phyloP scores from a whole-genome alignment of 768 basidiomycete genomes.

The Calocera viscosa region DNA sequence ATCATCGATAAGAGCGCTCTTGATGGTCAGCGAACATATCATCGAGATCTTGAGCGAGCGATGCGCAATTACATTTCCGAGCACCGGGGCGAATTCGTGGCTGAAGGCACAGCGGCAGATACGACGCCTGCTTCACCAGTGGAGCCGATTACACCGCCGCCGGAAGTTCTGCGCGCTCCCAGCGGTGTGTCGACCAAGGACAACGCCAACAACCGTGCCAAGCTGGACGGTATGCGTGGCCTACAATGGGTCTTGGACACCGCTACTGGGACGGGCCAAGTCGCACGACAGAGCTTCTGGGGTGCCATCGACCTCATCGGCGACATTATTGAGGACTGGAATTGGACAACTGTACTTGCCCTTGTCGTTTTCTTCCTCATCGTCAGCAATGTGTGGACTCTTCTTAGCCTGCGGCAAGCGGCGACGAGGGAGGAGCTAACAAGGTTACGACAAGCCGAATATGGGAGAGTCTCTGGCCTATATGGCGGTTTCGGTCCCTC shows the following conservation, averaged over 20 bases:
- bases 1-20: slow-evolving; percentile 87
- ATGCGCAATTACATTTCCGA: slow-evolving; percentile 84
- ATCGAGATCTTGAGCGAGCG: slow-evolving; percentile 64
- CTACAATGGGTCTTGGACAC: slow-evolving; percentile 86
- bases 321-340: slow-evolving; percentile 30
- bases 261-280: slow-evolving; percentile 59
- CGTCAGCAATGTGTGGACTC: slow-evolving; percentile 69
- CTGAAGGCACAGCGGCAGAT: slow-evolving; percentile 46
- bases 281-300: slow-evolving; percentile 54
- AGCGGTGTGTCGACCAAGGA: background rate
- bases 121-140: slow-evolving; percentile 20
- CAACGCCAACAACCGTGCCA: slow-evolving; percentile 43
- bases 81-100: slow-evolving; percentile 80
- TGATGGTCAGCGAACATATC: slow-evolving; percentile 83
- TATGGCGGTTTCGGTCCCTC: background rate
- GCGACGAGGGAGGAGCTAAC: slow-evolving; percentile 14
- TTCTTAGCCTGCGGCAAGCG: slow-evolving; percentile 20
- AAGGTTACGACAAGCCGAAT: slow-evolving; percentile 2
- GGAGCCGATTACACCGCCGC: slow-evolving; percentile 21
- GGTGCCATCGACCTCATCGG: slow-evolving; percentile 64
- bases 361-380: slow-evolving; percentile 61
- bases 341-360: slow-evolving; percentile 51
- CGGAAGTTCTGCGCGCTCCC: slow-evolving; percentile 18
- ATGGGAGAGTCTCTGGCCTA: background rate
- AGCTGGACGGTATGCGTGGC: slow-evolving; percentile 55